Base-by-base conservation (phyloP, 2,329 filamentous ascomycete species). In the Colletotrichum melonis region DNA sequence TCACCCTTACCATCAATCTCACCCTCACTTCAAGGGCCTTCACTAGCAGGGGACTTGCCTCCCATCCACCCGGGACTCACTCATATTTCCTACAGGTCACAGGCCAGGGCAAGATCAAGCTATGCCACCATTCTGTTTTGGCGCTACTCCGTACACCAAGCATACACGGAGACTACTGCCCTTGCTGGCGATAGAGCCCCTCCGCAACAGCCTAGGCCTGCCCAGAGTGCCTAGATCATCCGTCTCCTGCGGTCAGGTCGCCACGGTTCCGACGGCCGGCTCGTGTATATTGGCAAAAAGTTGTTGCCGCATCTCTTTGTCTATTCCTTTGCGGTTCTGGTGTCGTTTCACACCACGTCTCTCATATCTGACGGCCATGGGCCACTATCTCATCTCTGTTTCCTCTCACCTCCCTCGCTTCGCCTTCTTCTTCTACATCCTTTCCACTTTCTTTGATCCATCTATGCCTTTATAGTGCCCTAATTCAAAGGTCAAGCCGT, bases 171-270 rank as follows among this genome's bases (percentile, higher is more conserved):
- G 54, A n/a, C 3, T 28, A 14, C 24, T 57, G 7, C 32, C 35
- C 55, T 60, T 35, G 6, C 28, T 35, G 55, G 56, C 11, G 42
- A 32, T 65, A n/a, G 24, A 56, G 58, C 24, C 60, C 28, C 32
- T 19, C 26, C 28, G 38, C 24, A 24, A 58, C 58, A 38, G 69
- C 65, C 42, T 38, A 69, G 65, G 24, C 65, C 30, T 72, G 59
- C 59, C 55, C 59, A 55, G 38, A 46, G 30, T 63, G 66, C 66
- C 69, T 46, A 73, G 67, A 66, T 71, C 67, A 46, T 46, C 71
- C 62, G 63, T 66, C 56, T 57, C 30, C 38, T 56, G 32, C 35
- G 42, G 67, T 63, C 56, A 63, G 56, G 46, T 60, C 67, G 16
- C 59, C 42, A 56, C 65, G 58, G 22, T 54, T 35, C 65, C 42